Evolutionary conservation across 192 early-diverging fungal genomes (phyloP).

Genomic region (Backusella macrospora): DNA sequence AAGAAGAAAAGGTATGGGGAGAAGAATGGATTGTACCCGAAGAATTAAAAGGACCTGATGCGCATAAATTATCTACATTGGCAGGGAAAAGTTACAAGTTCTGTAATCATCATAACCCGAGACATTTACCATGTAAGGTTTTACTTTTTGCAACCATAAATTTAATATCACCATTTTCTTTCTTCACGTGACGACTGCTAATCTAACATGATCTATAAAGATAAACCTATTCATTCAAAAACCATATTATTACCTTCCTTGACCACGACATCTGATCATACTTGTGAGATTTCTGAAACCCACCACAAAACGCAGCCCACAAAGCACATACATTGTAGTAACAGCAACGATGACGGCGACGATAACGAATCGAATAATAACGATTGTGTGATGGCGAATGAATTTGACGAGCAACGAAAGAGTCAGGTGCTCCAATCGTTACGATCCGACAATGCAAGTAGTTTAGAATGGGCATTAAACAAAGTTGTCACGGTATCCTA

Average conservation of each 20-base stretch:
- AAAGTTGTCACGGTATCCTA: conserved; percentile 71
- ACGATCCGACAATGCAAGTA: conserved; percentile 70
- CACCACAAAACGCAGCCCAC: conserved; percentile 26
- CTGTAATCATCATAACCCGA: conserved; percentile 20
- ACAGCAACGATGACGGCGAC: background rate
- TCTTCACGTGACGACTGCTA: too few species aligned
- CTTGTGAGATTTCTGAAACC: conserved; percentile 30
- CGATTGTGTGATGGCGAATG: background rate
- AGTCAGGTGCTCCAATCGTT: conserved; percentile 75
- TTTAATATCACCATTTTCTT: background rate
- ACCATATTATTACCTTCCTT: conserved; percentile 1
- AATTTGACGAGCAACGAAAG: conserved; percentile 35
- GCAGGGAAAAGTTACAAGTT: conserved; percentile 36
- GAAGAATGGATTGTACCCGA: conserved; percentile 26
- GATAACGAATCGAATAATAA: background rate
- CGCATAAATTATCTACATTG: conserved; percentile 35
- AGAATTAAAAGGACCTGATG: conserved; percentile 33
- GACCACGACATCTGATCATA: conserved; percentile 10
- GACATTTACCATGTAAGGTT: conserved; percentile 4
- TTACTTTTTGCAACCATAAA: background rate
- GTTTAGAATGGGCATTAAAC: conserved; percentile 84
- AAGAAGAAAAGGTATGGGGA: conserved; percentile 33
- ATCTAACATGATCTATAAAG: background rate
- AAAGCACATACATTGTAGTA: conserved; percentile 22
- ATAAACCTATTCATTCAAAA: conserved; percentile 10